These are phyloP conservation scores for Stygiomarasmius scandens DNA, from an alignment of 1,284 basidiomycete species.

Conservation along the genomic window DNA sequence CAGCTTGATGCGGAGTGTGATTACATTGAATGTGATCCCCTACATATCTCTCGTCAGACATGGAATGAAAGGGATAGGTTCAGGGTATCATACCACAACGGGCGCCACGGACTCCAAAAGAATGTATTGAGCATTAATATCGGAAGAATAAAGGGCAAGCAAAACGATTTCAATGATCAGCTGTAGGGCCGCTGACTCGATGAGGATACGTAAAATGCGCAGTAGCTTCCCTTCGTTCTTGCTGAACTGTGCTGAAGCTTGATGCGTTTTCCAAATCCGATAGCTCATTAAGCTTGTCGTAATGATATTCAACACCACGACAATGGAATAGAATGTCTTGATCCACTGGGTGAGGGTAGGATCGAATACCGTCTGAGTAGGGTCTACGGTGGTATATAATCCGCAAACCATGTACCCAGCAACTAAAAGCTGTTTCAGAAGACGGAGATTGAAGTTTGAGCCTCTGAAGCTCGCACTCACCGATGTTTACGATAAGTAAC, in stretches of 20 bases:
- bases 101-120: constrained; percentile 4
- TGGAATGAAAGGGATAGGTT: neutral
- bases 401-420: neutral
- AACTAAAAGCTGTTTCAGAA: neutral
- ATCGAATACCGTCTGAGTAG: constrained; percentile 3
- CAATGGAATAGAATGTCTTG: constrained; percentile 7
- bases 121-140: constrained; percentile 10
- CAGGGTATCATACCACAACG: constrained; percentile 4
- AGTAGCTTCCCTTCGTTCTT: neutral
- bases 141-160: constrained; percentile 2
- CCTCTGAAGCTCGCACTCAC: neutral
- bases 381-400: neutral
- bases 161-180: constrained; percentile 11
- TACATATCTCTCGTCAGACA: neutral
- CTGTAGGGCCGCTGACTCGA: constrained; percentile 13
- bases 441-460: neutral
- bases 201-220: constrained; percentile 3
- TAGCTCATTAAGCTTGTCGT: constrained; percentile 13
- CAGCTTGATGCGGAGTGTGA: constrained; percentile 6
- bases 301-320: constrained; percentile 7
- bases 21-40: constrained; percentile 11
- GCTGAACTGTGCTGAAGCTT: neutral
- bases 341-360: constrained; percentile 9
- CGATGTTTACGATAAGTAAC: neutral
- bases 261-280: constrained; percentile 10